Evolutionary conservation across 805 yeast species (phyloP), one percentile per base, ranked within the genome.

Genomic region (Pichia ethanolica): DNA sequence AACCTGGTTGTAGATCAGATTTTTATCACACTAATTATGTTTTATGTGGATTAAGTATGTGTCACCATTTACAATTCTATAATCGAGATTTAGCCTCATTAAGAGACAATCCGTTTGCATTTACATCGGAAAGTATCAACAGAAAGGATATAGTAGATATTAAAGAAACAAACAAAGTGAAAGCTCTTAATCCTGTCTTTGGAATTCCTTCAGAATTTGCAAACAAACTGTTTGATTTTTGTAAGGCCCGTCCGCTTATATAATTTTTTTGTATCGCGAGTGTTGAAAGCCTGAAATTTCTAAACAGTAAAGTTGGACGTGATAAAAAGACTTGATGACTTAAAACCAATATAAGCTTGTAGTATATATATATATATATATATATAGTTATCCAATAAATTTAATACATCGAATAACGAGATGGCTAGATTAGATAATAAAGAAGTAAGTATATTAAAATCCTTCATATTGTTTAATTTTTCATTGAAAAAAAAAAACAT

Each of bases 11-110:
- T 53, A 57, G 65, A 7, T 81, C 93, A 0, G 99, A 93, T 63
- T 84, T 83, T 51, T 93, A 93, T 65, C 99, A 93, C 61, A 83
- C 97, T 1, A 89, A 90, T 61, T 93, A 93, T 62, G 81, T 82
- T 0, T 68, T 90, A 2, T 68, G 84, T 48, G 99, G 99, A 0
- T 68, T 91, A 32, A 77, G 88, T 42, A 68, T 74, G 42, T 71
- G 79, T 14, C 86, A 81, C 56, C 70, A 81, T 56, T 47, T 53
- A 14, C 73, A 72, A 56, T 35, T 36, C 7, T 64, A 59, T 47
- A 52, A 59, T n/a, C 42, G 39, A 11, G 50, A 53, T 1, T 43
- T 49, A 4, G 33, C 36, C 5, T 48, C 56, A 1, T 48, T 50
- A 8, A 51, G 39, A 27, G 65, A 59, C 25, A 52, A 45, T 2